phyloP scores from a whole-genome alignment of 257 asterid species.

The Dorcoceras hygrometricum region DNA sequence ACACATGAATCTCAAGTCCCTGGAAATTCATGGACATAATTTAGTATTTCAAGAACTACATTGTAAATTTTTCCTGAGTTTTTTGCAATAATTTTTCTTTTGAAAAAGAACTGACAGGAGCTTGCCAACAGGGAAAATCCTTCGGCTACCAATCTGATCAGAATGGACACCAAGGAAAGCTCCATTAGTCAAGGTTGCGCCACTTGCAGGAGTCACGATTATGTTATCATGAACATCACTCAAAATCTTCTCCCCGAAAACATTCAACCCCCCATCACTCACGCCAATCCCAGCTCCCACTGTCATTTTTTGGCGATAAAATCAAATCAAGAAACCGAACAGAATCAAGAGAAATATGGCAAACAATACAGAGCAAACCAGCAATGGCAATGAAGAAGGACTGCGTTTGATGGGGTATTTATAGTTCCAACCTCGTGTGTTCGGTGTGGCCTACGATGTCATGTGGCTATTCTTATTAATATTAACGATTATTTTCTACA shows the following conservation, averaged over 20 bases:
- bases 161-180: slow-evolving; percentile 84
- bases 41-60: background rate
- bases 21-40: slow-evolving; percentile 23
- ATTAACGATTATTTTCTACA: background rate
- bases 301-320: slow-evolving; percentile 32
- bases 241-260: slow-evolving; percentile 56
- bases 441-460: slow-evolving; percentile 17
- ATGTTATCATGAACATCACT: slow-evolving; percentile 56
- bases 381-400: slow-evolving; percentile 15
- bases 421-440: slow-evolving; percentile 29
- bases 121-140: slow-evolving; percentile 77
- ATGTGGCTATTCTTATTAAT: background rate
- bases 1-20: slow-evolving; percentile 87
- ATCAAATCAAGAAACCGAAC: background rate
- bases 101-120: slow-evolving; percentile 46
- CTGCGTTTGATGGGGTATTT: slow-evolving; percentile 27
- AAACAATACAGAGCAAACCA: background rate
- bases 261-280: slow-evolving; percentile 61
- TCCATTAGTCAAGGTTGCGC: slow-evolving; percentile 53
- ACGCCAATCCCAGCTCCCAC: slow-evolving; percentile 53
- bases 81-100: background rate
- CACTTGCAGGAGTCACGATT: slow-evolving; percentile 61
- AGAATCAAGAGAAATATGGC: slow-evolving; percentile 1
- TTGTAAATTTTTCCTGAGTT: too few relatives aligned
- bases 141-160: slow-evolving; percentile 61